Conservation (phyloP, 1,284 basidiomycete genomes). For the Stygiomarasmius scandens region DNA sequence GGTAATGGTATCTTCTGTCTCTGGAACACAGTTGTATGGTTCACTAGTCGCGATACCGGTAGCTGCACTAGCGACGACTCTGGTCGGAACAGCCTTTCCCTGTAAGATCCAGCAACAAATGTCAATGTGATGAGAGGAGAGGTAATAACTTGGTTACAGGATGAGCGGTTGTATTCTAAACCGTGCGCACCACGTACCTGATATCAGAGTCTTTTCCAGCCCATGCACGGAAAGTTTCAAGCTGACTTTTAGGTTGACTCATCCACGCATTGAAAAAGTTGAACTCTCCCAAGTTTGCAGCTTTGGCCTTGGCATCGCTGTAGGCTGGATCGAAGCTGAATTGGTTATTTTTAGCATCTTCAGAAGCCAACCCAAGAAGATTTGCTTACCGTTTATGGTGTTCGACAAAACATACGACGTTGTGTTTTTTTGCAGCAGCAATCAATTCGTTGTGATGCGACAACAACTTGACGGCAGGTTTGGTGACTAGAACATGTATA, state of each 20-base stretch:
- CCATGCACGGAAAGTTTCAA: constrained; percentile 94
- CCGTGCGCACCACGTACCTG: constrained; percentile 45
- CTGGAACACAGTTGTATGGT: constrained; percentile 81
- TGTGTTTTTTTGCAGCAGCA: constrained; percentile 73
- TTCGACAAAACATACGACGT: constrained; percentile 89
- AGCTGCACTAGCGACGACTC: constrained; percentile 86
- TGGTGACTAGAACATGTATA: constrained; percentile 89
- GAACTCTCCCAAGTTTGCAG: constrained; percentile 83
- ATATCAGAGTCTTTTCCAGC: constrained; percentile 93
- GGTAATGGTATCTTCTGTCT: constrained; percentile 94
- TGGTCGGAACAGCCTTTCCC: constrained; percentile 75
- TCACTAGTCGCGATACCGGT: constrained; percentile 87
- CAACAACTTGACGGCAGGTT: constrained; percentile 88
- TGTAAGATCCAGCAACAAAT: constrained; percentile 93
- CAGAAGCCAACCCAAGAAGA: constrained; percentile 3
- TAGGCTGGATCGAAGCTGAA: constrained; percentile 88
- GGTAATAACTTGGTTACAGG: constrained; percentile 70
- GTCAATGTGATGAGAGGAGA: constrained; percentile 92
- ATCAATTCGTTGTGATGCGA: constrained; percentile 82
- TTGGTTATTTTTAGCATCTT: constrained; percentile 6
- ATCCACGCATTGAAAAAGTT: constrained; percentile 93
- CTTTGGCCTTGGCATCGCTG: constrained; percentile 82
- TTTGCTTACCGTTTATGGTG: constrained; percentile 72
- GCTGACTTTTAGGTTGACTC: constrained; percentile 93
- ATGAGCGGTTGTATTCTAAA: background rate